Conservation (phyloP, 2,329 filamentous ascomycete species). For the Stagonosporopsis cucurbitacearum region DNA sequence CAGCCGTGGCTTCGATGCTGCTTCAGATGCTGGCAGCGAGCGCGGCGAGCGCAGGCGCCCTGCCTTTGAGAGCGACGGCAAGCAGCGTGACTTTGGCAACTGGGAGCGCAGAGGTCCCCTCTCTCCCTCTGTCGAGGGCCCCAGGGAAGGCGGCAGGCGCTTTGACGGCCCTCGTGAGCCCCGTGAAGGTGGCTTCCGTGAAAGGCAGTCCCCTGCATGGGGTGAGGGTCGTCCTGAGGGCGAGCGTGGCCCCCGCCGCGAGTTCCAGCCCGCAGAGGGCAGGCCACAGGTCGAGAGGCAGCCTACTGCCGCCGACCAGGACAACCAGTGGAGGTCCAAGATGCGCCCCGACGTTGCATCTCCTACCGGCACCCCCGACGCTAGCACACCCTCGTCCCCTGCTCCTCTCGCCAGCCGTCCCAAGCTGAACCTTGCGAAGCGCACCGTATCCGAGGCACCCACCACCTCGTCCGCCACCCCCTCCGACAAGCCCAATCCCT, state of each 20-base stretch:
- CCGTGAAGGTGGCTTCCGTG: slow-evolving; percentile 18
- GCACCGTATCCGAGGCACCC: slow-evolving; percentile 82
- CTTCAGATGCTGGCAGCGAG: slow-evolving; percentile 62
- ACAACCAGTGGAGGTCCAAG: slow-evolving; percentile 88
- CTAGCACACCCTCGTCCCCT: slow-evolving; percentile 77
- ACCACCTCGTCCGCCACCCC: slow-evolving; percentile 51
- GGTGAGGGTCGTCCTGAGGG: slow-evolving; percentile 73
- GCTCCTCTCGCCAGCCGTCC: slow-evolving; percentile 73
- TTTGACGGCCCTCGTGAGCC: slow-evolving; percentile 56
- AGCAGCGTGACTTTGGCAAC: slow-evolving; percentile 79
- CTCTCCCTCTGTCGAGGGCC: slow-evolving; percentile 65
- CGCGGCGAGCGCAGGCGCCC: slow-evolving; percentile 73
- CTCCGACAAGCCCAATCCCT: slow-evolving; percentile 84
- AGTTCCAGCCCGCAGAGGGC: slow-evolving; percentile 65
- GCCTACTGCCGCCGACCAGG: slow-evolving; percentile 87
- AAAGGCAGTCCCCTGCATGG: slow-evolving; percentile 72
- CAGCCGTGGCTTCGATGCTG: slow-evolving; percentile 58
- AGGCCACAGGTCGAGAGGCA: slow-evolving; percentile 69
- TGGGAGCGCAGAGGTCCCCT: slow-evolving; percentile 97
- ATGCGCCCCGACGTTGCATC: slow-evolving; percentile 87
- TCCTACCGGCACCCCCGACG: slow-evolving; percentile 71
- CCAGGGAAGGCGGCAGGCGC: slow-evolving; percentile 65
- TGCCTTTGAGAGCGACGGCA: slow-evolving; percentile 73
- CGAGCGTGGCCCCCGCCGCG: slow-evolving; percentile 77
- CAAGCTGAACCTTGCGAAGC: slow-evolving; percentile 85